Percentiles rank a stretch among this genome's conserved stretches.
These are phyloP conservation scores for Cladosporium sp. DNA, from an alignment of 2,329 filamentous ascomycete species.

Conservation along the genomic window DNA sequence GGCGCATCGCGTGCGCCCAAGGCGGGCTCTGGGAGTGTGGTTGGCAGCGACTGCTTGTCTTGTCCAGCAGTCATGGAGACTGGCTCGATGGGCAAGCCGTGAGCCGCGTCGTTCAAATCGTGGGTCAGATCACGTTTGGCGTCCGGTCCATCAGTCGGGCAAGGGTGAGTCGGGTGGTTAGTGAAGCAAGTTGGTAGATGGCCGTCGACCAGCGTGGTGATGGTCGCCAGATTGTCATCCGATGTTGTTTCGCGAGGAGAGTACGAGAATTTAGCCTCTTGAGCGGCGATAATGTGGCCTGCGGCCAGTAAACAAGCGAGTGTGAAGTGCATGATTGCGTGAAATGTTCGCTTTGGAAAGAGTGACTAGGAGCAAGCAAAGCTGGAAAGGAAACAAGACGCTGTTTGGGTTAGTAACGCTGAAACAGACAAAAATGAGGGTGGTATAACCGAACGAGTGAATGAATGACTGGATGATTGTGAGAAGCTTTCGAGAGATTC, in stretches of 20 bases:
- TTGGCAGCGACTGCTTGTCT: not conserved
- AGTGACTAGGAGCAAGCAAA: constrained; percentile 3
- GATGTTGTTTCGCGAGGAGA: not conserved
- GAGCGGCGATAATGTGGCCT: not conserved
- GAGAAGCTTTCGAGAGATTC: not conserved
- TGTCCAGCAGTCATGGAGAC: not conserved
- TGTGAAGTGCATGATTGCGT: constrained; percentile 2
- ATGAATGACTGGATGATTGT: not conserved
- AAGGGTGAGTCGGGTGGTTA: constrained; percentile 7
- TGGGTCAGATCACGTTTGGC: not conserved
- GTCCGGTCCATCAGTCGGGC: constrained; percentile 1
- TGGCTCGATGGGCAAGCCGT: not conserved
- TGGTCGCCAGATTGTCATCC: constrained; percentile 4
- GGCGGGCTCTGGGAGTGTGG: not conserved
- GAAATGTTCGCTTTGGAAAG: not conserved
- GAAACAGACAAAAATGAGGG: constrained; percentile 4
- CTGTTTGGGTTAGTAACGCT: constrained; percentile 7
- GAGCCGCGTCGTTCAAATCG: not conserved
- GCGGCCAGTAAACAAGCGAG: not conserved
- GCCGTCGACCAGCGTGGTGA: not conserved
- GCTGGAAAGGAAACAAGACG: not conserved
- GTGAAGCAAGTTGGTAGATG: constrained; percentile 10
- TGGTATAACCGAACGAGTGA: not conserved
- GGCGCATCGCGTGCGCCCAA: not conserved
- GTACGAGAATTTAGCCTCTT: not conserved